A percentile compares a stretch with the other conserved stretches of the same genome.
phyloP scores from a whole-genome alignment of 129 eudicot genomes.

The Scalesia atractyloides region DNA sequence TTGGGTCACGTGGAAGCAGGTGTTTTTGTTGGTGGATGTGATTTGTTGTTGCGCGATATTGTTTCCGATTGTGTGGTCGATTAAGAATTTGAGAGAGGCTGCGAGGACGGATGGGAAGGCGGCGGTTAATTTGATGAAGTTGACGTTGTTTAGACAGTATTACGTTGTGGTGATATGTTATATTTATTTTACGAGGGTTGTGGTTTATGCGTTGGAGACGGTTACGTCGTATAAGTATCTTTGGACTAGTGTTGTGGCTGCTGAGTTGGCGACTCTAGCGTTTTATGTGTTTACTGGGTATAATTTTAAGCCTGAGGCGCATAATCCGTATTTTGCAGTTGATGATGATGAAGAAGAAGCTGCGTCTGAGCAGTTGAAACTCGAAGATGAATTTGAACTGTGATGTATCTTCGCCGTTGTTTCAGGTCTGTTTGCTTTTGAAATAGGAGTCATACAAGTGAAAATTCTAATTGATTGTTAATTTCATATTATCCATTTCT shows the following conservation, averaged over 20 bases:
- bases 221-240: slow-evolving; percentile 67
- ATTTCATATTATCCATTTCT: slow-evolving; percentile 4
- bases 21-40: slow-evolving; percentile 76
- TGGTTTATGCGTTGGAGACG: slow-evolving; percentile 78
- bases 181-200: slow-evolving; percentile 77
- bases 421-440: slow-evolving; percentile 32
- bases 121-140: slow-evolving; percentile 79
- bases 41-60: slow-evolving; percentile 81
- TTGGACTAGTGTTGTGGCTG: slow-evolving; percentile 80
- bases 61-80: slow-evolving; percentile 93
- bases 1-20: slow-evolving; percentile 85
- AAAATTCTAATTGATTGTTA: slow-evolving; percentile 12
- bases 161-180: slow-evolving; percentile 82
- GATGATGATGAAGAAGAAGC: slow-evolving; percentile 97
- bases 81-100: slow-evolving; percentile 77
- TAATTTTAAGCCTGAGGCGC: slow-evolving; percentile 77
- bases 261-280: slow-evolving; percentile 76
- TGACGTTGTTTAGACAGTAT: slow-evolving; percentile 74
- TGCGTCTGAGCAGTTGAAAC: slow-evolving; percentile 73
- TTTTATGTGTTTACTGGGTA: slow-evolving; percentile 74
- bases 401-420: slow-evolving; percentile 30
- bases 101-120: slow-evolving; percentile 89
- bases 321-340: slow-evolving; percentile 70
- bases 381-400: slow-evolving; percentile 82
- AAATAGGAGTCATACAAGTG: slow-evolving; percentile 34